Evolutionary conservation across 2,329 filamentous ascomycete genomes (phyloP).

Genomic region (Rutstroemia sp.): DNA sequence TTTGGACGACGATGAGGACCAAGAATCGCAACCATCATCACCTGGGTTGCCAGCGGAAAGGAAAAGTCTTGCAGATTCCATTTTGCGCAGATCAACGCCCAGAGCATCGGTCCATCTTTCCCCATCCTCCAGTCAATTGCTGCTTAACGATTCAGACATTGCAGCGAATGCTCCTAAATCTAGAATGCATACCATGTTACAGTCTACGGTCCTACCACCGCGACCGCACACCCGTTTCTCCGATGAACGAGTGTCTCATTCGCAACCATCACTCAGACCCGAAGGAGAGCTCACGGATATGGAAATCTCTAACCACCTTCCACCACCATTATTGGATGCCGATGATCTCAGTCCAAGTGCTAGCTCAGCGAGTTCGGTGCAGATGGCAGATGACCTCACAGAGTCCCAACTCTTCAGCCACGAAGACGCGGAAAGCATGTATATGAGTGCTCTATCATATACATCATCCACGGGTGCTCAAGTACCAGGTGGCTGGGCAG

Average conservation of each 20-base stretch:
- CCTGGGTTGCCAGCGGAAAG: conserved; percentile 3
- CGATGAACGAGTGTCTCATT: conserved; percentile 24
- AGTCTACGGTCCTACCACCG: conserved; percentile 24
- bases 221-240: conserved; percentile 22
- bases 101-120: conserved; percentile 38
- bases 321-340: not conserved
- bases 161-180: not conserved
- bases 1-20: conserved; percentile 21
- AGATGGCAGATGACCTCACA: conserved; percentile 42
- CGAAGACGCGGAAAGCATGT: conserved; percentile 80
- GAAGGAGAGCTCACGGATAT: not conserved
- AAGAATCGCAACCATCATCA: conserved; percentile 25
- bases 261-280: conserved; percentile 20
- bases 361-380: not conserved
- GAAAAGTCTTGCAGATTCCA: not conserved
- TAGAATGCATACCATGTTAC: conserved; percentile 13
- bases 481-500: conserved; percentile 24
- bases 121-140: conserved; percentile 22
- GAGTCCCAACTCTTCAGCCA: conserved; percentile 68
- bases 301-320: not conserved
- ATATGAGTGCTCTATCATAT: conserved; percentile 64
- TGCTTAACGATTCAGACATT: not conserved
- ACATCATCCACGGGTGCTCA: conserved; percentile 15
- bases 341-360: conserved; percentile 9
- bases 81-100: conserved; percentile 36